Evolutionary conservation across 176 grass and related monocot genomes (phyloP).

Genomic region (Phoenix roebelenii): DNA sequence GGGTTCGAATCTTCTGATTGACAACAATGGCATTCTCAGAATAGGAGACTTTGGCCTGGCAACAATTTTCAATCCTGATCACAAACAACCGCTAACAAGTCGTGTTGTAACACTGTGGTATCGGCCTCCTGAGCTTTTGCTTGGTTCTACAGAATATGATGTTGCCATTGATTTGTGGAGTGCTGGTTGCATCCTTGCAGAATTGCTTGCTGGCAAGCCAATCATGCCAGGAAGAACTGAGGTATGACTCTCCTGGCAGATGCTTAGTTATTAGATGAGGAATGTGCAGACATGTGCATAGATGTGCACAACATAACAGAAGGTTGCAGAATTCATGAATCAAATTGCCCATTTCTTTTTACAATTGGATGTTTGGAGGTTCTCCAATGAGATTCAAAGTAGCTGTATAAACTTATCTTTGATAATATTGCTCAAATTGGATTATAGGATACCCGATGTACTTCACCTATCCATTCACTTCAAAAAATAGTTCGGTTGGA

Average conservation of each 20-base stretch:
- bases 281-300: too few relatives aligned
- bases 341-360: too few relatives aligned
- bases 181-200: slow-evolving; percentile 59
- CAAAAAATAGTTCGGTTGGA: too few relatives aligned
- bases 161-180: slow-evolving; percentile 61
- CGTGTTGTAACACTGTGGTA: slow-evolving; percentile 75
- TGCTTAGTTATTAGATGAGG: too few relatives aligned
- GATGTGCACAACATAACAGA: too few relatives aligned
- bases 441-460: too few relatives aligned
- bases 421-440: too few relatives aligned
- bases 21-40: slow-evolving; percentile 32
- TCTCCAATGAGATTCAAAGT: too few relatives aligned
- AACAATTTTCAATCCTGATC: slow-evolving; percentile 35
- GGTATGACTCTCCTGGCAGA: slow-evolving; percentile 1
- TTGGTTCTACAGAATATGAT: slow-evolving; percentile 44
- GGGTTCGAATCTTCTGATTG: slow-evolving; percentile 58
- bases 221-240: slow-evolving; percentile 72
- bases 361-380: too few relatives aligned
- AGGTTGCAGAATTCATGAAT: too few relatives aligned
- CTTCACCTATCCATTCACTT: too few relatives aligned
- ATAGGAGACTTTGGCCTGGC: slow-evolving; percentile 65
- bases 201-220: slow-evolving; percentile 51
- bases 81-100: slow-evolving; percentile 40
- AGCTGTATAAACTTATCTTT: too few relatives aligned
- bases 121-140: slow-evolving; percentile 59